phyloP scores from a whole-genome alignment of 495 filamentous ascomycete genomes.

The Aspergillus asperescens region DNA sequence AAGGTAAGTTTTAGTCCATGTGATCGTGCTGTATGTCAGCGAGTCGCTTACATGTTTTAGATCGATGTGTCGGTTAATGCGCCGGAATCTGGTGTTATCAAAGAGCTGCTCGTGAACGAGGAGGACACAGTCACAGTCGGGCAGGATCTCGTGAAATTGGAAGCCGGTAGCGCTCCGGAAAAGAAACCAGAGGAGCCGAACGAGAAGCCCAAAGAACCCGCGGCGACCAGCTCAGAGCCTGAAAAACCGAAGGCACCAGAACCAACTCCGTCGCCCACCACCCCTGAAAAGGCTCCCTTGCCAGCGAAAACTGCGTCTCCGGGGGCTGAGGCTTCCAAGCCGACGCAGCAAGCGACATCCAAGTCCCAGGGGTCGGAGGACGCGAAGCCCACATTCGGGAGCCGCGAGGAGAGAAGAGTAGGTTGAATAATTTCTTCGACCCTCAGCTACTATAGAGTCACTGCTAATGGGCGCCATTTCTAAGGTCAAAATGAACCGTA shows the following conservation, averaged over 20 bases:
- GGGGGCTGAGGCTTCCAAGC: slow-evolving; percentile 40
- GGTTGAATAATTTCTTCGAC: slow-evolving; percentile 36
- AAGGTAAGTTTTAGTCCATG: slow-evolving; percentile 57
- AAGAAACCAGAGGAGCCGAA: slow-evolving; percentile 48
- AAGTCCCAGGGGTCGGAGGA: slow-evolving; percentile 24
- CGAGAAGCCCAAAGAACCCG: slow-evolving; percentile 34
- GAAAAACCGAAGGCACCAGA: slow-evolving; percentile 43
- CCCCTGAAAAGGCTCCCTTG: slow-evolving; percentile 24
- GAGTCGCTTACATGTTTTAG: slow-evolving; percentile 38
- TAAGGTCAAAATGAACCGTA: slow-evolving; percentile 99
- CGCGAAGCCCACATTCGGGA: slow-evolving; percentile 50
- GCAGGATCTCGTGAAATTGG: slow-evolving; percentile 81
- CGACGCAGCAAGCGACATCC: slow-evolving; percentile 31
- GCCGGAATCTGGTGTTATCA: slow-evolving; percentile 83
- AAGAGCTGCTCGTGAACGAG: slow-evolving; percentile 86
- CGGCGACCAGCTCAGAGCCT: slow-evolving; percentile 29
- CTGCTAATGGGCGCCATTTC: neutral
- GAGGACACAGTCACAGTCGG: slow-evolving; percentile 95
- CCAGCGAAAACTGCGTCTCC: slow-evolving; percentile 26
- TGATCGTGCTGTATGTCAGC: neutral
- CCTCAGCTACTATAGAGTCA: neutral
- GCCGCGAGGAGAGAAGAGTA: slow-evolving; percentile 86
- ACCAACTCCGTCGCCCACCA: slow-evolving; percentile 14
- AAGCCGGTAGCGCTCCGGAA: slow-evolving; percentile 66
- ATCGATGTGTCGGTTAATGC: slow-evolving; percentile 96